phyloP scores from a whole-genome alignment of 345 rosid species.

The Luvunga scandens region DNA sequence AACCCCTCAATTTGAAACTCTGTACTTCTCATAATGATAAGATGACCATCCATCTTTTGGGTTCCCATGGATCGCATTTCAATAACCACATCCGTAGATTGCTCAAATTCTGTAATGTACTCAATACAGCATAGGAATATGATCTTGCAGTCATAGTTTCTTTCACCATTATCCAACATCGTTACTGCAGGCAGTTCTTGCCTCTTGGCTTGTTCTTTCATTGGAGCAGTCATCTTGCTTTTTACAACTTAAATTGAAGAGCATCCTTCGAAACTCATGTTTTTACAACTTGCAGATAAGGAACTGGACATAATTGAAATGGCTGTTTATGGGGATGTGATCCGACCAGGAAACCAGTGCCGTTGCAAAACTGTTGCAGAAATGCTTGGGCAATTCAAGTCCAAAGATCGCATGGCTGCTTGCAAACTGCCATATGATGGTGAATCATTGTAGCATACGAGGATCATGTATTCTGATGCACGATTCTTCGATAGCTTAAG shows the following conservation, averaged over 20 bases:
- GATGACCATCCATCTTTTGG: not conserved
- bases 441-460: constrained; percentile 22
- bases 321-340: constrained; percentile 94
- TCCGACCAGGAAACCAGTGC: constrained; percentile 86
- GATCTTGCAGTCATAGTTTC: not conserved
- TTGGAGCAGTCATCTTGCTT: not conserved
- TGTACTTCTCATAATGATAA: not conserved
- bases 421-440: constrained; percentile 64
- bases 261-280: not conserved
- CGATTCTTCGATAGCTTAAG: not conserved
- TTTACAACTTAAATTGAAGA: not conserved
- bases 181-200: not conserved
- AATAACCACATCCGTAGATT: not conserved
- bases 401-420: constrained; percentile 65
- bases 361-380: constrained; percentile 89
- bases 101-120: not conserved
- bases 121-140: not conserved
- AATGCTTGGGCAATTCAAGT: constrained; percentile 67
- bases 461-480: not conserved
- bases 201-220: not conserved
- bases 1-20: not conserved
- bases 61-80: not conserved
- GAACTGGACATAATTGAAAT: constrained; percentile 93
- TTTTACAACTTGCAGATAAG: constrained; percentile 49
- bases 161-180: not conserved